Percentiles rank a stretch among this genome's conserved stretches.
Conservation (phyloP, 2,329 filamentous ascomycete genomes). For the Hypoxylon sp. region DNA sequence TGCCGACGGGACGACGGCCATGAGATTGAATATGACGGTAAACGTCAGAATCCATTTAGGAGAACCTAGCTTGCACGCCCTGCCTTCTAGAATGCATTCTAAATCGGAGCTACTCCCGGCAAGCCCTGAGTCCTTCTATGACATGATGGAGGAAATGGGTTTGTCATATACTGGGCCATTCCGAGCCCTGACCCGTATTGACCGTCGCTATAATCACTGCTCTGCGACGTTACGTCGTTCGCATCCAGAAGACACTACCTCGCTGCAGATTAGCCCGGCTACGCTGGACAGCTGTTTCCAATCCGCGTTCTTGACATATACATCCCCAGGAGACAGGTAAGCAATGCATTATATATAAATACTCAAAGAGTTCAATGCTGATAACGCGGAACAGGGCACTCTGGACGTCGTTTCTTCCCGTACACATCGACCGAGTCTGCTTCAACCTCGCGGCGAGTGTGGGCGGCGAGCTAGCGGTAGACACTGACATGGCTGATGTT, state of each 20-base stretch:
- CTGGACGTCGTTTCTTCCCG: slow-evolving; percentile 59
- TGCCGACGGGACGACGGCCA: slow-evolving; percentile 49
- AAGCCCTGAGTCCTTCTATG: slow-evolving; percentile 54
- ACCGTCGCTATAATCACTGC: slow-evolving; percentile 54
- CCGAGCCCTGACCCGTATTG: slow-evolving; percentile 51
- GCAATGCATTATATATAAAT: slow-evolving; percentile 14
- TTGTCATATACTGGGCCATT: slow-evolving; percentile 58
- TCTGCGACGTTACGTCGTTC: slow-evolving; percentile 49
- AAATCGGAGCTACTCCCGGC: slow-evolving; percentile 53
- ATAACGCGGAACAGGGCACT: slow-evolving; percentile 50
- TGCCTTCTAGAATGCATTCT: slow-evolving; percentile 46
- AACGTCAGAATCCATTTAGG: slow-evolving; percentile 52
- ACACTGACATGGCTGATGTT: slow-evolving; percentile 45
- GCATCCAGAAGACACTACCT: slow-evolving; percentile 55
- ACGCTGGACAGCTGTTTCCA: slow-evolving; percentile 59
- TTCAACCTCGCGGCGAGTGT: slow-evolving; percentile 54
- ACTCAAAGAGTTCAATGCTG: background rate
- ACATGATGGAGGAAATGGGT: slow-evolving; percentile 56
- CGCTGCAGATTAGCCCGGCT: slow-evolving; percentile 55
- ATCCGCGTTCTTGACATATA: slow-evolving; percentile 57
- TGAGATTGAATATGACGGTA: slow-evolving; percentile 55
- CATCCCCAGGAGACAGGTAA: slow-evolving; percentile 56
- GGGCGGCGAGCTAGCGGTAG: slow-evolving; percentile 51
- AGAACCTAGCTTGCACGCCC: slow-evolving; percentile 38
- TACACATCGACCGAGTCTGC: slow-evolving; percentile 51